These are phyloP conservation scores for Suhomyces sp. DNA, from an alignment of 805 yeast genomes.

Conservation along the genomic window DNA sequence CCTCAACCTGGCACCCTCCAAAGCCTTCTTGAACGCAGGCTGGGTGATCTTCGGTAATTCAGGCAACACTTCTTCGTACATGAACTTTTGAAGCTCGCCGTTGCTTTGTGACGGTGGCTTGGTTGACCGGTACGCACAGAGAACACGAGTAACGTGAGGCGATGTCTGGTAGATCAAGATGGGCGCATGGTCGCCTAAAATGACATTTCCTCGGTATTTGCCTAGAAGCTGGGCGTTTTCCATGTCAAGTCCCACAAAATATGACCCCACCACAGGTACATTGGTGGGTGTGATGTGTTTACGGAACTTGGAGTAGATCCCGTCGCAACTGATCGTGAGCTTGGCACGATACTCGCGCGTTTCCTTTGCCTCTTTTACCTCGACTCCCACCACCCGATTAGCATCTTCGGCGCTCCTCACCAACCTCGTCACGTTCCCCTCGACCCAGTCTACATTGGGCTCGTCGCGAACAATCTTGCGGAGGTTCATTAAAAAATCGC, in stretches of 20 bases:
- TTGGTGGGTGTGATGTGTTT: constrained; percentile 61
- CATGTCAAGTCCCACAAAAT: constrained; percentile 82
- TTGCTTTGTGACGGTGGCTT: constrained; percentile 65
- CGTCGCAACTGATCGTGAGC: constrained; percentile 82
- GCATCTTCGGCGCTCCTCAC: constrained; percentile 49
- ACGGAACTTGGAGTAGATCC: constrained; percentile 90
- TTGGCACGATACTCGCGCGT: constrained; percentile 47
- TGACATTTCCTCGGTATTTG: constrained; percentile 82
- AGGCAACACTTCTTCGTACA: constrained; percentile 60
- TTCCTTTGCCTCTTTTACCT: constrained; percentile 41
- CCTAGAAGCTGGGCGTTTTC: constrained; percentile 73
- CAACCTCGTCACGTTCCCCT: constrained; percentile 77
- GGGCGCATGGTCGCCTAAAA: constrained; percentile 84
- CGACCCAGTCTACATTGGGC: constrained; percentile 70
- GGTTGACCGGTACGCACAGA: constrained; percentile 78
- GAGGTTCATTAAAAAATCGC: constrained; percentile 76
- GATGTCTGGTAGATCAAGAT: constrained; percentile 85
- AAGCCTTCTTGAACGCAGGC: constrained; percentile 68
- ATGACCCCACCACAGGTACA: constrained; percentile 70
- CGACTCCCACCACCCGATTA: constrained; percentile 69
- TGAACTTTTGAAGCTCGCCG: constrained; percentile 59
- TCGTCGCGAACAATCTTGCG: constrained; percentile 67
- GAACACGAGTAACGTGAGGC: constrained; percentile 76
- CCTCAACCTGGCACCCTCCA: constrained; percentile 54
- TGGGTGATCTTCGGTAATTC: constrained; percentile 60